Conservation (phyloP, 345 rosid genomes). For the Brassica napus region DNA sequence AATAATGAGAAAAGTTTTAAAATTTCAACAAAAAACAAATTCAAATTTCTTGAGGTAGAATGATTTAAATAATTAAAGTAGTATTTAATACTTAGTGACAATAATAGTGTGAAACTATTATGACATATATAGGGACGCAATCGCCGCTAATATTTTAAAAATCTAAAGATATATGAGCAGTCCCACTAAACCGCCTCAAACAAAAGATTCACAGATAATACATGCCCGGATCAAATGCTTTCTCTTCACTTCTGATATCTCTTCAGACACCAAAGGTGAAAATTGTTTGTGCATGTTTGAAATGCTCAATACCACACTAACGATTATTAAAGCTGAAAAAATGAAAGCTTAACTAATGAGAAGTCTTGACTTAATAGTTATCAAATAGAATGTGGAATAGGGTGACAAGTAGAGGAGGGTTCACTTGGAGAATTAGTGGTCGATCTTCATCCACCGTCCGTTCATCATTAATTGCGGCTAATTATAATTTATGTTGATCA, state of each 20-base stretch:
- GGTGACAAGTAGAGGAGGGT: slow-evolving; percentile 40
- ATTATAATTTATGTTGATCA: neutral
- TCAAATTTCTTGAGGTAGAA: neutral
- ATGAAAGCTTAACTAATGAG: slow-evolving; percentile 11
- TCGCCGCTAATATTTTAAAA: neutral
- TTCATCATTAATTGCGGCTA: slow-evolving; percentile 30
- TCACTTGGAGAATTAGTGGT: slow-evolving; percentile 37
- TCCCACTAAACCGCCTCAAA: slow-evolving; percentile 20
- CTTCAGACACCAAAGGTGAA: slow-evolving; percentile 13
- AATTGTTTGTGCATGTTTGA: slow-evolving; percentile 2
- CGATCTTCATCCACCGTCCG: slow-evolving; percentile 34
- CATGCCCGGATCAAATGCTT: neutral
- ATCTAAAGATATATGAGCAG: slow-evolving; percentile 1
- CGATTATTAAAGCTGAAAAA: neutral
- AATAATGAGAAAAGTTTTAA: slow-evolving; percentile 20
- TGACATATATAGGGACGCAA: slow-evolving; percentile 29
- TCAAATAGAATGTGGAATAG: slow-evolving; percentile 31
- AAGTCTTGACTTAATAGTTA: slow-evolving; percentile 30
- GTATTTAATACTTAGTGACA: neutral
- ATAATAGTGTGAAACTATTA: slow-evolving; percentile 14
- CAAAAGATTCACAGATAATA: neutral
- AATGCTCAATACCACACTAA: slow-evolving; percentile 10
- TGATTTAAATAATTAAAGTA: slow-evolving; percentile 1
- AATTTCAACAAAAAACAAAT: slow-evolving; percentile 3
- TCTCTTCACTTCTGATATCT: slow-evolving; percentile 21